phyloP scores from a whole-genome alignment of 768 basidiomycete genomes.

The Mycena amicta region DNA sequence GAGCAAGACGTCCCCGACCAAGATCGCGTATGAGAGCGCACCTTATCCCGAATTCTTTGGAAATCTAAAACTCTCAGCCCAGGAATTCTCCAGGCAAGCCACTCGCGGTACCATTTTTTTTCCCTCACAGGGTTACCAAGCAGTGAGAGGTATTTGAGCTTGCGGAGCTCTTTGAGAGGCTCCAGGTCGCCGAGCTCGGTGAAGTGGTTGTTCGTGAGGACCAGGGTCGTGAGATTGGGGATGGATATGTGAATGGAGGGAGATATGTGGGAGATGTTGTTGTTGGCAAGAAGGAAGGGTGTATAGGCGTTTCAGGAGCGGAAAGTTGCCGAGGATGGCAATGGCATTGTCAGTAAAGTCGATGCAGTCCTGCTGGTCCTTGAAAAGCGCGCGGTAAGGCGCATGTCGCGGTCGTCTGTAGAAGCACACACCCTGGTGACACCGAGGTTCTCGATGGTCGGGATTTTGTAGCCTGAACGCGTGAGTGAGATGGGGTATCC shows the following conservation, averaged over 20 bases:
- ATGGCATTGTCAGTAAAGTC: constrained; percentile 94
- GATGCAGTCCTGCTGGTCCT: constrained; percentile 94
- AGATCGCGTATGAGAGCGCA: constrained; percentile 53
- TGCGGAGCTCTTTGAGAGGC: constrained; percentile 73
- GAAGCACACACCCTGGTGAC: constrained; percentile 71
- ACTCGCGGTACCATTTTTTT: constrained; percentile 96
- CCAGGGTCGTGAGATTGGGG: constrained; percentile 81
- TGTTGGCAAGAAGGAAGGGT: constrained; percentile 89
- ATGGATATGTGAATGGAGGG: constrained; percentile 79
- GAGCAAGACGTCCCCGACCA: constrained; percentile 27
- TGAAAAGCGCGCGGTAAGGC: constrained; percentile 21
- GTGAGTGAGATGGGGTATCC: constrained; percentile 15
- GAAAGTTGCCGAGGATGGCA: constrained; percentile 79
- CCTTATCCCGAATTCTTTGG: constrained; percentile 93
- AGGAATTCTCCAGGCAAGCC: constrained; percentile 89
- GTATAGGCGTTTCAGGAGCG: constrained; percentile 80
- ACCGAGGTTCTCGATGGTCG: constrained; percentile 94
- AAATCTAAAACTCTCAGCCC: constrained; percentile 91
- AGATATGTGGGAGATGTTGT: constrained; percentile 84
- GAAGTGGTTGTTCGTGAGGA: constrained; percentile 83
- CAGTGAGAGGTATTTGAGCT: constrained; percentile 75
- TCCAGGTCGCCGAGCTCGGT: constrained; percentile 84
- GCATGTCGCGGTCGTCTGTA: constrained; percentile 11
- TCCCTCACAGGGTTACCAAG: constrained; percentile 84
- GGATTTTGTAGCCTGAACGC: constrained; percentile 83